Base-by-base conservation (phyloP, 2,329 filamentous ascomycete species). In the Grosmannia serpens region DNA sequence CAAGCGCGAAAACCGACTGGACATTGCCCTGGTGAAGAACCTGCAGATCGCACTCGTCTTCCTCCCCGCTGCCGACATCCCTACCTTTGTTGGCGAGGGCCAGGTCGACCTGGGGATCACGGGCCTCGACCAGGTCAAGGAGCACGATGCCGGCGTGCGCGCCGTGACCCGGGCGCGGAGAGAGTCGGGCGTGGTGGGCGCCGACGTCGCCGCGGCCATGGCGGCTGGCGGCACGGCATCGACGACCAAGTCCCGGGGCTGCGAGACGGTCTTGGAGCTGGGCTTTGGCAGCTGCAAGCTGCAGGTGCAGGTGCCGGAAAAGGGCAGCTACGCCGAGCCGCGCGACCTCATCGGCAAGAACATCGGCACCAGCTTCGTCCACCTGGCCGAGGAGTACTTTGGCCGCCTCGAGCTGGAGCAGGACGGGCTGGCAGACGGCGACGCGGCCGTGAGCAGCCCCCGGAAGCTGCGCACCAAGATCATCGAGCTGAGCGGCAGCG, bases 1-100 rank as follows among this genome's bases (percentile, higher is more conserved):
- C 77, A 86, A 89, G 71, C 87, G 94, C 69, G 91, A 96, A 77
- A 91, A 88, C 71, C 87, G 94, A 60, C 88, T 97, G 67, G 94
- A 99, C 72, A 96, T 99, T 69, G 94, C 94, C 20, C 86, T 99
- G 29, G 94, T 97, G 70, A 95, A 96, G 79, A 99, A 99, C 75
- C 84, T 94, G 31, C 89, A 89, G 41, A 90, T 99, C 67, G 94
- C 94, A 20, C 88, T 99, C 61, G 86, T 99, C 69, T 99, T 99
- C 78, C 87, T 99, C 29, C 94, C 94, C 33, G 94, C 92, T 44
- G 91, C 91, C 65, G 94, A 99, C 71, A 99, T 99, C 69, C 94
- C 94, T 6, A 96, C 91, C 46, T 97, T 97, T 69, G 91, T 99
- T 53, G 92, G 92, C 59, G 91, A 97, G 74, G 94, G 94, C 60